Evolutionary conservation across 2,329 filamentous ascomycete species (phyloP).

Genomic region (Aspergillus sp.): DNA sequence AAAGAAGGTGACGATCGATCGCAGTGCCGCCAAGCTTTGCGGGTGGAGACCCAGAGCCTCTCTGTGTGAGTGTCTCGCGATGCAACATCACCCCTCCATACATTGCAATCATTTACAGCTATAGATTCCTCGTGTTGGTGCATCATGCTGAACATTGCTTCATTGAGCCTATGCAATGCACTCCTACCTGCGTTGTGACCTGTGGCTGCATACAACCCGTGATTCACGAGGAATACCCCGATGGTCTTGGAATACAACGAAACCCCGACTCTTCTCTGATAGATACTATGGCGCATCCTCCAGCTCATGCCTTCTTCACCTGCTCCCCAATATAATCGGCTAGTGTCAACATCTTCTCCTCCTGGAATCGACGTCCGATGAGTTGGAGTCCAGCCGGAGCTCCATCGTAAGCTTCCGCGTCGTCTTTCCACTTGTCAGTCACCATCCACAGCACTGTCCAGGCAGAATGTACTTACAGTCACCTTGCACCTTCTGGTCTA

Average conservation of each 20-base stretch:
- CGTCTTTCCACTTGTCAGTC: slow-evolving; percentile 34
- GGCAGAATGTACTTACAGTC: slow-evolving; percentile 43
- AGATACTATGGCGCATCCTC: neutral
- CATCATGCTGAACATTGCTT: too few relatives aligned
- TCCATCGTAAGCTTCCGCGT: slow-evolving; percentile 48
- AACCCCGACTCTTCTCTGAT: neutral
- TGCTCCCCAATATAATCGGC: slow-evolving; percentile 38
- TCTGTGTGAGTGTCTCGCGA: neutral
- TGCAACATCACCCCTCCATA: neutral
- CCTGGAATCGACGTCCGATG: slow-evolving; percentile 49
- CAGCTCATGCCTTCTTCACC: neutral
- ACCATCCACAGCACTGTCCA: neutral
- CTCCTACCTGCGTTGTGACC: neutral
- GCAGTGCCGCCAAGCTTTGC: slow-evolving; percentile 11
- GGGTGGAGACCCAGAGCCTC: slow-evolving; percentile 3
- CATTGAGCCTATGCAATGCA: neutral
- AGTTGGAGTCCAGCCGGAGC: slow-evolving; percentile 50
- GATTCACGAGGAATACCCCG: neutral
- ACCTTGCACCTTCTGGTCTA: slow-evolving; percentile 45
- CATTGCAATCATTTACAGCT: neutral
- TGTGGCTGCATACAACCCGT: neutral
- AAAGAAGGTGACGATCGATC: slow-evolving; percentile 13
- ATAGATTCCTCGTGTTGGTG: neutral
- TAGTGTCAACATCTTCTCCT: slow-evolving; percentile 50
- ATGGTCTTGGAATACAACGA: neutral